phyloP scores from a whole-genome alignment of 306 rosid genomes.

The Corylus americana region DNA sequence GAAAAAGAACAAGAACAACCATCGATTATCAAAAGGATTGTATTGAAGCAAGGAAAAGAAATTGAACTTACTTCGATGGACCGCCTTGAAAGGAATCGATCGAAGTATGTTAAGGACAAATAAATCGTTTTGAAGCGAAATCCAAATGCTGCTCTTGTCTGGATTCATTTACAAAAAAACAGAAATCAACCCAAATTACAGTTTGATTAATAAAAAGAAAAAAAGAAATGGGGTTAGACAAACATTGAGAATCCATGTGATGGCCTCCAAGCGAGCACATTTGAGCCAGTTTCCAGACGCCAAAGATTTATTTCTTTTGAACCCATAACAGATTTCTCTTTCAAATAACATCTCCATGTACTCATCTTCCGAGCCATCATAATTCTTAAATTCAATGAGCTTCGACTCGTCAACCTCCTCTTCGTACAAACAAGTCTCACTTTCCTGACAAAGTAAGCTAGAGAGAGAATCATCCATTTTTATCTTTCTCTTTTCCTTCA shows the following conservation, averaged over 20 bases:
- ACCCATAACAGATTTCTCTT: constrained; percentile 51
- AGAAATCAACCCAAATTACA: constrained; percentile 8
- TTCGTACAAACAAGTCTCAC: constrained; percentile 28
- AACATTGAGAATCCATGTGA: constrained; percentile 78
- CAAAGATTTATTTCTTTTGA: constrained; percentile 39
- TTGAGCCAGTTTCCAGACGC: constrained; percentile 40
- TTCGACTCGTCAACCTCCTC: constrained; percentile 35
- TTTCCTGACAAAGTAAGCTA: constrained; percentile 53
- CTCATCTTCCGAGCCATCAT: constrained; percentile 46
- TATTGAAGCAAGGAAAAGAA: not conserved
- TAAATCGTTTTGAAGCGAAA: constrained; percentile 77
- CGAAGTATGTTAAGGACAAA: constrained; percentile 73
- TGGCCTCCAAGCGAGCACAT: constrained; percentile 60
- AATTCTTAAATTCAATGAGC: constrained; percentile 22
- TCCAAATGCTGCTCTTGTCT: constrained; percentile 69
- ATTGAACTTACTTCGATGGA: constrained; percentile 58
- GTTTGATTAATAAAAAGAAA: constrained; percentile 20
- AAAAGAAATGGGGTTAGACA: constrained; percentile 32
- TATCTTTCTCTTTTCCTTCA: not conserved
- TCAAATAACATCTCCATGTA: constrained; percentile 43
- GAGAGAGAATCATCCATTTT: constrained; percentile 46
- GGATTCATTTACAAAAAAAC: constrained; percentile 18
- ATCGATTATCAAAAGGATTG: not conserved
- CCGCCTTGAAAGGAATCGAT: constrained; percentile 62
- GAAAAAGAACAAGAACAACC: constrained; percentile 12